Evolutionary conservation across 371 early-diverging fungal genomes (phyloP), one percentile per base, ranked within the genome.

Genomic region (Saksenaea oblongispora): DNA sequence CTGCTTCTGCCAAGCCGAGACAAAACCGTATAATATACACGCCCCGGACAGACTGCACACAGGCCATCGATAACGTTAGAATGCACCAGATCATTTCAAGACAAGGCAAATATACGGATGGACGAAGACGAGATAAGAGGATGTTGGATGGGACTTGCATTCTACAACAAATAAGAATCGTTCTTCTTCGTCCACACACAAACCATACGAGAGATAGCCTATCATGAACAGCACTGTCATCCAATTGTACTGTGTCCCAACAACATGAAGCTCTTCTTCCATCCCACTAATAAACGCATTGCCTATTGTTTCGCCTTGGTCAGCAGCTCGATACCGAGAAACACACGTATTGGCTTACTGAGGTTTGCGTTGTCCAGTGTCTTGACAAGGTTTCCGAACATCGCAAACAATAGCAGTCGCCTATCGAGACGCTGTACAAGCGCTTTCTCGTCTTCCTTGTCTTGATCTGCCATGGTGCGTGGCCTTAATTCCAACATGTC

Each of bases 91-190:
- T 56, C 18, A 78, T 54, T 37, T 84, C 84, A 22, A 87, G 66
- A 0, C 70, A 54, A 8, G 85, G 82, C 39, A 89, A 70, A 69
- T 86, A 88, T 22, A 65, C 54, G 0, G 80, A 76, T 4, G 89
- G 89, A 7, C 79, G 75, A 26, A 74, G 63, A 22, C 70, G 69
- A n/a, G 87, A 83, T 15, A 88, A 61, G 0, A 87, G 37, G 53
- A 87, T 69, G 72, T 88, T 88, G 9, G 87, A 85, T 8, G 89
- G 89, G 39, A 87, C 67, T 37, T 88, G 83, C 83, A 82, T 82
- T 8, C 81, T 81, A 59, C 22, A 47, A 22, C n/a, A 22, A 47
- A 5, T 10, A 47, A 64, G 31, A 56, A 17, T 51, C 15, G 34
- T n/a, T 22, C 15, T 18, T 34, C 26, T 28, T 0, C n/a, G 34